A percentile compares a stretch with the other conserved stretches of the same genome.
Evolutionary conservation across 768 basidiomycete species (phyloP).

Genomic region (Boletus patriciae): DNA sequence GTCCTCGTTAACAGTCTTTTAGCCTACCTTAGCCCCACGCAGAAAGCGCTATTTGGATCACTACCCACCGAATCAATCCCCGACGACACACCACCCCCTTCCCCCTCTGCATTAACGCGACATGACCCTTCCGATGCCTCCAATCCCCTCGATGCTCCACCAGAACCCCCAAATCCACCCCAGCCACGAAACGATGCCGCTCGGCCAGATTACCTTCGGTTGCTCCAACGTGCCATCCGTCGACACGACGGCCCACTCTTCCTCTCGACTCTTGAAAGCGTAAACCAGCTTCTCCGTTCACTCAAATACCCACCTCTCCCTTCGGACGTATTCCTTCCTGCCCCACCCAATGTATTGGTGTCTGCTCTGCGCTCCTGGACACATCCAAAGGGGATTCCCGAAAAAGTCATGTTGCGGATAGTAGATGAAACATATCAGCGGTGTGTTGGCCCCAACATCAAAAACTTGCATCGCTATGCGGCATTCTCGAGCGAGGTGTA

Average conservation of each 20-base stretch:
- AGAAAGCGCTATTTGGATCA: conserved; percentile 66
- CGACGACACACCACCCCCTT: conserved; percentile 32
- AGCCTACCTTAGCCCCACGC: conserved; percentile 69
- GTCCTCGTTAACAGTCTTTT: conserved; percentile 10
- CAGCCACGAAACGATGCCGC: conserved; percentile 18
- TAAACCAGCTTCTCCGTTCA: conserved; percentile 60
- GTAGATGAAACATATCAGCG: conserved; percentile 93
- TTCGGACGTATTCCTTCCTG: conserved; percentile 47
- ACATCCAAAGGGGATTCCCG: conserved; percentile 49
- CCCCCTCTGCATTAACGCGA: conserved; percentile 36
- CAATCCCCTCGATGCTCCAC: conserved; percentile 31
- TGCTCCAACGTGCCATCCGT: conserved; percentile 69
- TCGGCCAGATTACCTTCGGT: conserved; percentile 48
- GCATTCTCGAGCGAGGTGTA: conserved; percentile 85
- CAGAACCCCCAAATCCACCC: conserved; percentile 21
- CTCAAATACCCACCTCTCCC: conserved; percentile 67
- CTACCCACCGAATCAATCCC: conserved; percentile 46
- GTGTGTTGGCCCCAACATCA: conserved; percentile 87
- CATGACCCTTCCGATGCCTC: conserved; percentile 34
- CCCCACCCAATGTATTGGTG: conserved; percentile 50
- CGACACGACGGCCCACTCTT: conserved; percentile 72
- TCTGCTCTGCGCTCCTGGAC: conserved; percentile 48
- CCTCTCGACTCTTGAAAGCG: conserved; percentile 54
- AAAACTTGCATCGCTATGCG: conserved; percentile 74
- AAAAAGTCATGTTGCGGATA: conserved; percentile 68